Base-by-base conservation (phyloP, 2,329 filamentous ascomycete genomes). In the Didymellaceae sp. region DNA sequence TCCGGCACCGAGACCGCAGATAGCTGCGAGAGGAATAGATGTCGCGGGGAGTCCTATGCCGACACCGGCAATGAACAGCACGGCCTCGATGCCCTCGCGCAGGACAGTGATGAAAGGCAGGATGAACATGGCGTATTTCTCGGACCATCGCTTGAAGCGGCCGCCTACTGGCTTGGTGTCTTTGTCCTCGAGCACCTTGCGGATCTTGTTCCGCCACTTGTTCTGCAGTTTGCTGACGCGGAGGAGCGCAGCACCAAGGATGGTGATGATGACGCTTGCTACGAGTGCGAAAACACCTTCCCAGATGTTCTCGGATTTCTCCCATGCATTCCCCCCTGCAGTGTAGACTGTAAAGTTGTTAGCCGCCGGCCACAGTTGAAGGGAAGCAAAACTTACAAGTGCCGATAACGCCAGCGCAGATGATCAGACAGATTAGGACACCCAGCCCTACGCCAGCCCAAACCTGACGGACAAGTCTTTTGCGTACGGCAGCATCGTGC, bases 41-140 rank as follows among this genome's bases (percentile, higher is more conserved):
- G 82, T 84, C 2, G 89, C 90, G 0, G 90, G 89, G 3, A 88
- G 78, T 1, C 86, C 84, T 45, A 96, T 85, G 3, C 88, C 87
- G 4, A 96, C 91, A 16, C 91, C 91, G 13, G 89, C 90, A 44
- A 95, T 85, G 71, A 95, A 96, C 60, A 96, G 83, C 26, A 96
- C 87, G 0, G 88, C 90, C 71, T 96, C 91, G 22, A 96, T 82
- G 2, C 91, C 91, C 71, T 96, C 91, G 26, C 91, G 81, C 11
- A 96, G 76, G n/a, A 94, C 88, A 0, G 91, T 96, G 68, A 96
- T 81, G 73, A 96, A 95, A 1, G 91, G 91, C 45, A 96, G 77
- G 35, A 90, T 74, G 70, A 95, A 94, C 88, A 96, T 90, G 66
- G 86, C 85, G 67, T 96, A 94, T 71, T 89, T 91, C 71, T 92